phyloP scores from a whole-genome alignment of 2,329 filamentous ascomycete genomes.

The Ascochyta lentis region DNA sequence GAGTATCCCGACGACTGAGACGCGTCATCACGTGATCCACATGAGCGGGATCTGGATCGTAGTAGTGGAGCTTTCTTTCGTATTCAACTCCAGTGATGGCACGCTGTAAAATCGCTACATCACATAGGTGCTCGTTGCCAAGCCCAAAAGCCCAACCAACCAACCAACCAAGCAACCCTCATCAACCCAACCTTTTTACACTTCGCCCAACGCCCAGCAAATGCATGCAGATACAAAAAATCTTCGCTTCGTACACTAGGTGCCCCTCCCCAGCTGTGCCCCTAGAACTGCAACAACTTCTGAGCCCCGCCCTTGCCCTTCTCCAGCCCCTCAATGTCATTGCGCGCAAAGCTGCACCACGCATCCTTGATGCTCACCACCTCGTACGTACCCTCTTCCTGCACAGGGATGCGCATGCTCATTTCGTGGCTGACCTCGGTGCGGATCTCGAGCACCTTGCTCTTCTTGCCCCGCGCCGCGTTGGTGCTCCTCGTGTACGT shows the following conservation, averaged over 20 bases:
- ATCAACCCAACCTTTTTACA: slow-evolving; percentile 1
- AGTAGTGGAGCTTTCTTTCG: background rate
- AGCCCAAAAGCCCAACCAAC: background rate
- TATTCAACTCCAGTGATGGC: background rate
- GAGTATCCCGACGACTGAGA: slow-evolving; percentile 83
- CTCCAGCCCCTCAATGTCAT: slow-evolving; percentile 56
- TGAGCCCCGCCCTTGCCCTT: slow-evolving; percentile 40
- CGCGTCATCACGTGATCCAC: background rate
- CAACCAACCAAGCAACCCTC: background rate
- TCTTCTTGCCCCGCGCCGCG: slow-evolving; percentile 68
- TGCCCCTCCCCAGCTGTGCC: background rate
- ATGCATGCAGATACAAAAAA: slow-evolving; percentile 2
- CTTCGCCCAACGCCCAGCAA: slow-evolving; percentile 21
- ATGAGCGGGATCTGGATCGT: too few species aligned
- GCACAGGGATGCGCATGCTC: slow-evolving; percentile 80
- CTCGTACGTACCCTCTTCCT: slow-evolving; percentile 96
- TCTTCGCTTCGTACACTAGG: background rate
- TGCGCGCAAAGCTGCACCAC: slow-evolving; percentile 86
- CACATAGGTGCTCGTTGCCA: background rate
- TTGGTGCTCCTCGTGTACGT: slow-evolving; percentile 94
- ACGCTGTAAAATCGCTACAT: background rate
- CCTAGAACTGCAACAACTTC: slow-evolving; percentile 49
- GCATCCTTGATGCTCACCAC: slow-evolving; percentile 95
- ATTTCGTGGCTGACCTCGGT: slow-evolving; percentile 85
- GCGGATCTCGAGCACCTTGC: slow-evolving; percentile 80